Conservation (phyloP, 306 rosid species). For the Crotalaria pallida region DNA sequence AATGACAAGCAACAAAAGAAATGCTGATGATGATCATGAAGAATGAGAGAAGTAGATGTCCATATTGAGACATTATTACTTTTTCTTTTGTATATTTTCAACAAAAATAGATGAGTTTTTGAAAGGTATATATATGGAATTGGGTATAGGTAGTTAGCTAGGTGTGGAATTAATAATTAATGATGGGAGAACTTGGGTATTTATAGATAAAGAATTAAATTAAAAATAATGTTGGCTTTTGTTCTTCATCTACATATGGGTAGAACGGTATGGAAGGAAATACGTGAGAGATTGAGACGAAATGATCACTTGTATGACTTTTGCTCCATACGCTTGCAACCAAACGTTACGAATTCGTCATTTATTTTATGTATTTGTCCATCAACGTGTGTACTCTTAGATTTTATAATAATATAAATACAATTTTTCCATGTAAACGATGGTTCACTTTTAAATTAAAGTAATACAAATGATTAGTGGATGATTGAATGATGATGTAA, state of each 20-base stretch:
- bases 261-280: constrained; percentile 9
- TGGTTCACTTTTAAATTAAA: too few relatives aligned
- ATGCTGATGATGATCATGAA: constrained; percentile 19
- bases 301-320: constrained; percentile 14
- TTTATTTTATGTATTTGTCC: background rate
- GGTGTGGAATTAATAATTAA: constrained; percentile 6
- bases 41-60: constrained; percentile 16
- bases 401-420: too few relatives aligned
- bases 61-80: constrained; percentile 30
- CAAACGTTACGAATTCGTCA: background rate
- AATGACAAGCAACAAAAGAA: constrained; percentile 28
- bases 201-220: constrained; percentile 30
- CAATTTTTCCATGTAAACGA: too few relatives aligned
- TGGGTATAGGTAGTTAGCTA: background rate
- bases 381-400: background rate
- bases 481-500: too few relatives aligned
- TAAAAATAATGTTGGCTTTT: background rate
- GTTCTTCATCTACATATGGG: background rate
- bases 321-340: constrained; percentile 1
- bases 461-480: too few relatives aligned
- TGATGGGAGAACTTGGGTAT: constrained; percentile 14
- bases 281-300: constrained; percentile 11
- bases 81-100: background rate
- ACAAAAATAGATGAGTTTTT: background rate
- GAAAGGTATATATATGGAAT: background rate